Evolutionary conservation across 805 yeast genomes (phyloP).

Genomic region (Suhomyces pyralidae): DNA sequence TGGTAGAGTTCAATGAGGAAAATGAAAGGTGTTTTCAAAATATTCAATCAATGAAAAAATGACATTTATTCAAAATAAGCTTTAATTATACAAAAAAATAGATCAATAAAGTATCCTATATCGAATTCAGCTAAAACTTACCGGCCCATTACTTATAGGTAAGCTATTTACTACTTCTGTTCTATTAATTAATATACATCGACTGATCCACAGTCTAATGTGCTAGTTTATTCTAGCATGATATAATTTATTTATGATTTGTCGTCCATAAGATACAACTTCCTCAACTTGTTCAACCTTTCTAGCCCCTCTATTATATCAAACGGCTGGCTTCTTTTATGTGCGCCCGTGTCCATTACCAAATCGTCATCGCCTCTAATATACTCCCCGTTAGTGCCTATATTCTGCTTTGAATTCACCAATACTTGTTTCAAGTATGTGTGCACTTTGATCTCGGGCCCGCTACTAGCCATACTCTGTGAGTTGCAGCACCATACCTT

Average conservation of each 20-base stretch:
- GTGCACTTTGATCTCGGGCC: conserved; percentile 2
- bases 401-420: conserved; percentile 16
- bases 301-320: conserved; percentile 35
- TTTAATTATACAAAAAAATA: no score
- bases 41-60: no score
- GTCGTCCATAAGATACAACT: conserved; percentile 27
- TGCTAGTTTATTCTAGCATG: no score
- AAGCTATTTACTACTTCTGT: background rate
- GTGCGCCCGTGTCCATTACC: conserved; percentile 2
- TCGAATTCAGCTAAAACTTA: no score
- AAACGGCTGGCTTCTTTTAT: conserved; percentile 20
- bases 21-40: no score
- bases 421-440: conserved; percentile 26
- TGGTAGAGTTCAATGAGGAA: no score
- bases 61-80: no score
- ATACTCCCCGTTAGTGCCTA: conserved; percentile 27
- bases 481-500: conserved; percentile 35
- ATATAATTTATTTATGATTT: background rate
- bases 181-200: no score
- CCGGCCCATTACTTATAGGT: no score
- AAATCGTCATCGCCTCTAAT: conserved; percentile 9
- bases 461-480: conserved; percentile 10
- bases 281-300: conserved; percentile 31
- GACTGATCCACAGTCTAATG: background rate
- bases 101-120: no score